Percentiles rank a stretch among this genome's conserved stretches.
Evolutionary conservation across 495 filamentous ascomycete species (phyloP).

Genomic region (Penicillium bovifimosum): DNA sequence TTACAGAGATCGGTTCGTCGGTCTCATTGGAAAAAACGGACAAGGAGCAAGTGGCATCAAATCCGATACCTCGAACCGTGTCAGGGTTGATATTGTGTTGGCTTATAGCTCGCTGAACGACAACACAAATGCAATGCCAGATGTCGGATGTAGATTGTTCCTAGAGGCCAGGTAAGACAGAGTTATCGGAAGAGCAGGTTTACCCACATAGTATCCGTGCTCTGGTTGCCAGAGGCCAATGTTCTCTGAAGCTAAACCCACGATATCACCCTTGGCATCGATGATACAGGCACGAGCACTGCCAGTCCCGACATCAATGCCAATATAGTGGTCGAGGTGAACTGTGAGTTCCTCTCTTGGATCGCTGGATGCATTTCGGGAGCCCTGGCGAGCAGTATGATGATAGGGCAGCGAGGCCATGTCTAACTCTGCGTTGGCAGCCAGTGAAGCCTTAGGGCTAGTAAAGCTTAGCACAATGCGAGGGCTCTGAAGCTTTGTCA

Average conservation of each 20-base stretch:
- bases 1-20: constrained; percentile 83
- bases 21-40: constrained; percentile 84
- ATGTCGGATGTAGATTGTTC: constrained; percentile 98
- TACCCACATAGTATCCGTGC: constrained; percentile 74
- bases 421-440: background rate
- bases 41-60: constrained; percentile 95
- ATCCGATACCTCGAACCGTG: constrained; percentile 80
- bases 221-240: constrained; percentile 95
- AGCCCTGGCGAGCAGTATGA: constrained; percentile 32
- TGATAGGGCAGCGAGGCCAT: constrained; percentile 32
- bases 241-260: constrained; percentile 81
- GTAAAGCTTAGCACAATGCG: too few species aligned
- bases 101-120: constrained; percentile 69
- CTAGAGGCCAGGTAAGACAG: constrained; percentile 42
- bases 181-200: background rate
- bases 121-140: constrained; percentile 83
- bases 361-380: constrained; percentile 51
- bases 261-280: constrained; percentile 83
- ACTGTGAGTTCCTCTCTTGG: constrained; percentile 50
- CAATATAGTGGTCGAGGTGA: constrained; percentile 68
- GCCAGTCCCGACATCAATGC: constrained; percentile 93
- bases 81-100: constrained; percentile 69
- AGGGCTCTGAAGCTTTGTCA: too few species aligned
- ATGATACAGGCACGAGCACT: constrained; percentile 94
- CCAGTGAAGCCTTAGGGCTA: too few species aligned